Evolutionary conservation across 768 basidiomycete genomes (phyloP).

Genomic region (Boletus rufocinnamomeus): DNA sequence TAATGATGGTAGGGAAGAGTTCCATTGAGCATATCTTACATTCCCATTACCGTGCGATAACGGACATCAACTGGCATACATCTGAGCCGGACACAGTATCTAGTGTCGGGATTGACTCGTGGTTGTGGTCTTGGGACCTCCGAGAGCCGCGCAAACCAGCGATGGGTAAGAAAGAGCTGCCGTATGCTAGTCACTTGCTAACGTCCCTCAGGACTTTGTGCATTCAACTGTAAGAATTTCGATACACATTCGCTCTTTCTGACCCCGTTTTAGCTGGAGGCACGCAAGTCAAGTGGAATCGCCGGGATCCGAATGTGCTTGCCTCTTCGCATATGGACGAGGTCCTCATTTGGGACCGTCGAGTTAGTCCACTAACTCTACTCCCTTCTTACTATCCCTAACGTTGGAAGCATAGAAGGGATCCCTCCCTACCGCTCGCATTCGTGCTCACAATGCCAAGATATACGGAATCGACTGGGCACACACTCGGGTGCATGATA

Average conservation of each 20-base stretch:
- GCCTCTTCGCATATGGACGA: slow-evolving; percentile 88
- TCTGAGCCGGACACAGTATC: slow-evolving; percentile 82
- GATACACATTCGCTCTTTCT: neutral
- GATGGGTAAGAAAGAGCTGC: slow-evolving; percentile 45
- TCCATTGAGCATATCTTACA: slow-evolving; percentile 84
- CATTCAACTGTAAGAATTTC: slow-evolving; percentile 50
- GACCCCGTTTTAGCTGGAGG: slow-evolving; percentile 59
- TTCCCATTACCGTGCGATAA: slow-evolving; percentile 93
- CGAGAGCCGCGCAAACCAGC: slow-evolving; percentile 68
- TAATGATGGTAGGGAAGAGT: slow-evolving; percentile 69
- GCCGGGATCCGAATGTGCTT: slow-evolving; percentile 79
- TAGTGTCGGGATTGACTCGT: slow-evolving; percentile 91
- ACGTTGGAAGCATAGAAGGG: slow-evolving; percentile 63
- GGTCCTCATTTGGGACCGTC: slow-evolving; percentile 92
- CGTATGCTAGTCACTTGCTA: neutral
- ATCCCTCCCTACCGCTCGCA: slow-evolving; percentile 72
- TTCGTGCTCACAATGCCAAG: slow-evolving; percentile 84
- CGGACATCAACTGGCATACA: slow-evolving; percentile 98
- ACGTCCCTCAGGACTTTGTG: slow-evolving; percentile 48
- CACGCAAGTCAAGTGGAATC: slow-evolving; percentile 98
- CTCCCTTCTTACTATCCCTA: neutral
- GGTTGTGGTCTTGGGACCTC: slow-evolving; percentile 95
- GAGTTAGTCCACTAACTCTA: slow-evolving; percentile 50
- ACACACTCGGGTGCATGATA: slow-evolving; percentile 65
- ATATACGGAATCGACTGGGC: slow-evolving; percentile 99